These are phyloP conservation scores for Pseudogymnoascus sp. DNA, from an alignment of 2,329 filamentous ascomycete species.

Conservation along the genomic window DNA sequence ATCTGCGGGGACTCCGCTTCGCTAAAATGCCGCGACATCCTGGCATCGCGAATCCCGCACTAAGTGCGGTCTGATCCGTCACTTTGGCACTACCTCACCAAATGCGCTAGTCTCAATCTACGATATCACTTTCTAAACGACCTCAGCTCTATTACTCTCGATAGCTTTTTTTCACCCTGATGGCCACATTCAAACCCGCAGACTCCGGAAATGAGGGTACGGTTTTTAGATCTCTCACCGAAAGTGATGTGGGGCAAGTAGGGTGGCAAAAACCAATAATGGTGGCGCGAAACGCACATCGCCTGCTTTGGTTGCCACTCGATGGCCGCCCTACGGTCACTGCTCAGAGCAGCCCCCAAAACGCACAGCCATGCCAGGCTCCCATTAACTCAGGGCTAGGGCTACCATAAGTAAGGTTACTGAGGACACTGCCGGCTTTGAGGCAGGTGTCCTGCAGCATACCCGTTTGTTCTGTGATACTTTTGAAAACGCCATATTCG, in stretches of 20 bases:
- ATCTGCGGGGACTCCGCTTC: not conserved
- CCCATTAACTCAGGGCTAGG: not conserved
- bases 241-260: not conserved
- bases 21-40: not conserved
- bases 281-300: not conserved
- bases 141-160: not conserved
- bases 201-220: not conserved
- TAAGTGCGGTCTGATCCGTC: not conserved
- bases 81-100: not conserved
- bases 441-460: not conserved
- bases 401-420: not conserved
- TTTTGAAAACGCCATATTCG: not conserved
- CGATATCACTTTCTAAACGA: not conserved
- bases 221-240: not conserved
- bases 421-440: not conserved
- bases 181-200: not conserved
- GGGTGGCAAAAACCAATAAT: not conserved
- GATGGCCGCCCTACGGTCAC: not conserved
- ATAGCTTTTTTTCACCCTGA: not conserved
- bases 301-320: not conserved
- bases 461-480: not conserved
- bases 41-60: not conserved
- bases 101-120: not conserved
- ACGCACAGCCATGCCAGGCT: not conserved
- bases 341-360: not conserved